Evolutionary conservation across 1,139 yeast genomes (phyloP).

Genomic region (Scheffersomyces quercinus): DNA sequence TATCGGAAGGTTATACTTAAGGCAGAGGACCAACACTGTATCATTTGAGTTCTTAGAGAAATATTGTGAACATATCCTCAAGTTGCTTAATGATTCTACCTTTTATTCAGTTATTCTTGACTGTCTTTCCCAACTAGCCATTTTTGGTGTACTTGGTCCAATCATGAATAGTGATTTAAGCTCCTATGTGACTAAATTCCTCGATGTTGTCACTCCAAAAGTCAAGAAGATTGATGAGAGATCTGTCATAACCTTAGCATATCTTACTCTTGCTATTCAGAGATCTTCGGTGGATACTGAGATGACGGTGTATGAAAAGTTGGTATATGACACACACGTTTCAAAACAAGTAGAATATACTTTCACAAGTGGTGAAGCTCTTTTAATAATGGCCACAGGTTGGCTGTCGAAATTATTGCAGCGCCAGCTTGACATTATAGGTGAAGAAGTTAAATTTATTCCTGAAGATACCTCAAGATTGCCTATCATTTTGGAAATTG

Average conservation of each 20-base stretch:
- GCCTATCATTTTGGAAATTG: conserved; percentile 39
- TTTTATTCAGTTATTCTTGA: conserved; percentile 38
- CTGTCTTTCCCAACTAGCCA: conserved; percentile 55
- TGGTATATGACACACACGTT: conserved; percentile 56
- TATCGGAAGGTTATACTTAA: conserved; percentile 50
- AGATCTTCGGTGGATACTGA: conserved; percentile 16
- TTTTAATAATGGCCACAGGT: conserved; percentile 70
- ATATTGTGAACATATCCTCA: conserved; percentile 17
- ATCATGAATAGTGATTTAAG: conserved; percentile 6
- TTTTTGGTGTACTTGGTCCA: conserved; percentile 56
- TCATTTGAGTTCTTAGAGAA: conserved; percentile 14
- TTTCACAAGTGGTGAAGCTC: conserved; percentile 84
- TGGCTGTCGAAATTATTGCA: conserved; percentile 66
- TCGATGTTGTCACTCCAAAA: conserved; percentile 36
- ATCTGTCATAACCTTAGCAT: conserved; percentile 58
- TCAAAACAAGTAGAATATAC: conserved; percentile 74
- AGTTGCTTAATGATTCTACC: conserved; percentile 18
- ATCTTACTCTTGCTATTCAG: conserved; percentile 47
- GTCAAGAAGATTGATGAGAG: conserved; percentile 63
- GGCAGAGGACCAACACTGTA: conserved; percentile 32
- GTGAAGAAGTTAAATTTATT: conserved; percentile 19
- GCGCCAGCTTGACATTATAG: conserved; percentile 53
- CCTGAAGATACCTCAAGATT: conserved; percentile 26
- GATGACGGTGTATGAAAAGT: conserved; percentile 38
- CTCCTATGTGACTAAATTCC: conserved; percentile 21